A percentile compares a stretch with the other conserved stretches of the same genome.
Evolutionary conservation across 2,329 filamentous ascomycete genomes (phyloP).

Genomic region (Macroventuria anomochaeta): DNA sequence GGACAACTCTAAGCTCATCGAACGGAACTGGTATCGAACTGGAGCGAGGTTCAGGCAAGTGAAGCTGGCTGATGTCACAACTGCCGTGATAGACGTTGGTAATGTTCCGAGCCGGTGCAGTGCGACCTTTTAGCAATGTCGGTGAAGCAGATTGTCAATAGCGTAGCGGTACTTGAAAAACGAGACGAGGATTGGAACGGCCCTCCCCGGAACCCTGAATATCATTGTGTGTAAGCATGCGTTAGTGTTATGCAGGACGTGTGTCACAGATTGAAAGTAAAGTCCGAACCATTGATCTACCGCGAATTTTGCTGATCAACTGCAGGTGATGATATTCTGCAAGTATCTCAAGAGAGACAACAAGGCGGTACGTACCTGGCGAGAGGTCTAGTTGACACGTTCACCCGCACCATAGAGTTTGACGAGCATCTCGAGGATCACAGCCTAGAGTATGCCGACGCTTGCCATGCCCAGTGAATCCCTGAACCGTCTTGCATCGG

Average conservation of each 20-base stretch:
- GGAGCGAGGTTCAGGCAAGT: neutral
- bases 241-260: slow-evolving; percentile 1
- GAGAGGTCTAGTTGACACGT: neutral
- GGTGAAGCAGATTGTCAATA: neutral
- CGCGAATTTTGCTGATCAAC: neutral
- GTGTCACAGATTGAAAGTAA: neutral
- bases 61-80: neutral
- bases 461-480: neutral
- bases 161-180: neutral
- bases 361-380: neutral
- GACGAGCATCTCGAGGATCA: neutral
- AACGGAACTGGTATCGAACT: no score
- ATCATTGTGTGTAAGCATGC: neutral
- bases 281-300: neutral
- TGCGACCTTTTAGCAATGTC: neutral
- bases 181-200: neutral
- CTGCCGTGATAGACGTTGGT: neutral
- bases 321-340: neutral
- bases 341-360: neutral
- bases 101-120: neutral
- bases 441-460: neutral
- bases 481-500: neutral
- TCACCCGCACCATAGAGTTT: neutral
- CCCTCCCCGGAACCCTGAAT: neutral
- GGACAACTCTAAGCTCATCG: neutral